Conservation (phyloP, 495 filamentous ascomycete genomes). For the Neurospora tetraspora region DNA sequence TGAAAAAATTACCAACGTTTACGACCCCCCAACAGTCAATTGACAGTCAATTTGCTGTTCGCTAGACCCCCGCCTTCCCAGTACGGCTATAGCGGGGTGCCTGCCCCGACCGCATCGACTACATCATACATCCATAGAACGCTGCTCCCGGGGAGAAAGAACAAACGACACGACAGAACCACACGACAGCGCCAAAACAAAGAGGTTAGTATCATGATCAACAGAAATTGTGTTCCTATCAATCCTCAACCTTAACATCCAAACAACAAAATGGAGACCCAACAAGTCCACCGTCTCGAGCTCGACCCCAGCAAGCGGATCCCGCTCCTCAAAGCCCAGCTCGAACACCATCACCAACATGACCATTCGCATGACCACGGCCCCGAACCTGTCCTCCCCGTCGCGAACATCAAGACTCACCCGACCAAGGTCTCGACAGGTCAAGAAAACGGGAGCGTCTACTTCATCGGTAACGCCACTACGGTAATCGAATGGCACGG, state of each 20-base stretch:
- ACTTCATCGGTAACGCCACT: constrained; percentile 59
- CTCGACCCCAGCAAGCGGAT: constrained; percentile 15
- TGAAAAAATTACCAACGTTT: too few relatives aligned
- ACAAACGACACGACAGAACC: not conserved
- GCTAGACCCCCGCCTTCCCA: too few relatives aligned
- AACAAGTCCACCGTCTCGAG: constrained; percentile 4
- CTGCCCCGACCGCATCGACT: not conserved
- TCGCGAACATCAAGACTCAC: constrained; percentile 10
- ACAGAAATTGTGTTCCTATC: not conserved
- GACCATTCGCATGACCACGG: constrained; percentile 1
- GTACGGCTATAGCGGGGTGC: not conserved
- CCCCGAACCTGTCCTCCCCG: constrained; percentile 7
- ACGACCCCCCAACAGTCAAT: too few relatives aligned
- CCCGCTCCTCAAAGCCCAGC: constrained; percentile 11
- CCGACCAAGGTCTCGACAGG: not conserved
- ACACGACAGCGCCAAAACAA: not conserved
- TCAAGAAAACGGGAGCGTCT: constrained; percentile 20
- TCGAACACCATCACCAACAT: not conserved
- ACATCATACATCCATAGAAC: not conserved
- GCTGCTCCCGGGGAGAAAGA: not conserved
- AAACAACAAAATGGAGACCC: not conserved
- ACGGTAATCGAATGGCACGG: constrained; percentile 55
- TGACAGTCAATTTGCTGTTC: too few relatives aligned
- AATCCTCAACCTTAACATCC: not conserved
- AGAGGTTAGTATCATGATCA: not conserved